phyloP scores from a whole-genome alignment of 208 protist genomes.

The Blechomonas ayalai region DNA sequence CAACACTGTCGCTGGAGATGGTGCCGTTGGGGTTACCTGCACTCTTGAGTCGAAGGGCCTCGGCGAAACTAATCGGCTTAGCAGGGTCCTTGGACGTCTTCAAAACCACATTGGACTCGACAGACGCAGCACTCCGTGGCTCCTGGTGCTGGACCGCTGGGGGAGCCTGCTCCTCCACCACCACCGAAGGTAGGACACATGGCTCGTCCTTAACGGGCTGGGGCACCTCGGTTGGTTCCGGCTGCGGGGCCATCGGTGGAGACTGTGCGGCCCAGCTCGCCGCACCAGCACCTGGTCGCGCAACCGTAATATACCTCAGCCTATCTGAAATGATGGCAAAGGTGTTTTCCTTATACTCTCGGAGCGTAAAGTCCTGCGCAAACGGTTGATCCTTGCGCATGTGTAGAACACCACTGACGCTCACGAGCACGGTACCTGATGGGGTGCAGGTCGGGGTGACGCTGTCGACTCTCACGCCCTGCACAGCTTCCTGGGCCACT shows the following conservation, averaged over 20 bases:
- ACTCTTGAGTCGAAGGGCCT: constrained; percentile 30
- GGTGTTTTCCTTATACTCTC: constrained; percentile 27
- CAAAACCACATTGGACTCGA: neutral
- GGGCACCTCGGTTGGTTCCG: constrained; percentile 14
- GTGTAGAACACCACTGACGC: constrained; percentile 25
- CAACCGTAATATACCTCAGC: constrained; percentile 13
- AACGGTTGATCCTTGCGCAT: constrained; percentile 20
- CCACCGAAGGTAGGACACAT: constrained; percentile 5
- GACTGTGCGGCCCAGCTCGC: constrained; percentile 41
- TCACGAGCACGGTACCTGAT: constrained; percentile 26
- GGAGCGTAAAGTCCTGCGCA: constrained; percentile 54
- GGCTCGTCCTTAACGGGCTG: constrained; percentile 19
- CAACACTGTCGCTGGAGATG: too few species aligned
- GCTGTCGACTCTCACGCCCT: constrained; percentile 22
- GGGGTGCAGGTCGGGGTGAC: constrained; percentile 15
- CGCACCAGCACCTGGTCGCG: constrained; percentile 3
- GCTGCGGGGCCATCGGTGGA: constrained; percentile 39
- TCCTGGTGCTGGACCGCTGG: neutral
- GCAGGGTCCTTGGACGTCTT: constrained; percentile 4
- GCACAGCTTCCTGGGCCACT: constrained; percentile 7
- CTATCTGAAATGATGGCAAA: constrained; percentile 55
- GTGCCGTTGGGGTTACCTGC: neutral
- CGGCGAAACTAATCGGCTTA: constrained; percentile 40
- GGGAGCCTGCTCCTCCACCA: neutral
- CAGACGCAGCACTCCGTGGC: neutral